Evolutionary conservation across 345 rosid genomes (phyloP).

Genomic region (Bruguiera sexangula): DNA sequence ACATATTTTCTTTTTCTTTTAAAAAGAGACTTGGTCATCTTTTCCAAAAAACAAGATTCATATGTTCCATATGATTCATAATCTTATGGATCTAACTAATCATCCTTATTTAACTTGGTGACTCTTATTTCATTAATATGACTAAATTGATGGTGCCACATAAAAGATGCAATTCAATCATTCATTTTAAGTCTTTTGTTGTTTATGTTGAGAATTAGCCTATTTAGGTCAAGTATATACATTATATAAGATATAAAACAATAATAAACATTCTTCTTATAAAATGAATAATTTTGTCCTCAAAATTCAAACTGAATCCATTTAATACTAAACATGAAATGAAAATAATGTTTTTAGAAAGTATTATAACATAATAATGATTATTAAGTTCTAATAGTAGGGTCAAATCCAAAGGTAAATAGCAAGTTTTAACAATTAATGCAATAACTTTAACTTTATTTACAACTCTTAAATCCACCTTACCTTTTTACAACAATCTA

Average conservation of each 20-base stretch:
- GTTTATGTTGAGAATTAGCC: not conserved
- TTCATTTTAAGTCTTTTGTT: too few relatives aligned
- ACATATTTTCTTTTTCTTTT: too few relatives aligned
- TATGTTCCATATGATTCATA: too few relatives aligned
- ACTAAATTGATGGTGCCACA: too few relatives aligned
- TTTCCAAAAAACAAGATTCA: too few relatives aligned
- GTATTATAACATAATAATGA: not conserved
- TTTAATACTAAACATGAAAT: not conserved
- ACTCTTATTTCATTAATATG: too few relatives aligned
- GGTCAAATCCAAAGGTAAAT: not conserved
- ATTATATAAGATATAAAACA: not conserved
- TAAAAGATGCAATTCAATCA: too few relatives aligned
- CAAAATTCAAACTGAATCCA: not conserved
- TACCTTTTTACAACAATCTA: not conserved
- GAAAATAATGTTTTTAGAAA: not conserved
- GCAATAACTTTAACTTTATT: not conserved
- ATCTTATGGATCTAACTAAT: too few relatives aligned
- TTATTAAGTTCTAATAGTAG: not conserved
- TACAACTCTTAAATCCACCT: not conserved
- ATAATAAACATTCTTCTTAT: not conserved
- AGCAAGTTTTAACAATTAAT: too few relatives aligned
- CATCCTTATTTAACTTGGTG: too few relatives aligned
- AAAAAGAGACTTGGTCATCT: too few relatives aligned
- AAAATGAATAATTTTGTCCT: not conserved
- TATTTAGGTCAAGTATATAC: not conserved